phyloP scores from a whole-genome alignment of 139 green algal genomes.

The Monoraphidium neglectum region DNA sequence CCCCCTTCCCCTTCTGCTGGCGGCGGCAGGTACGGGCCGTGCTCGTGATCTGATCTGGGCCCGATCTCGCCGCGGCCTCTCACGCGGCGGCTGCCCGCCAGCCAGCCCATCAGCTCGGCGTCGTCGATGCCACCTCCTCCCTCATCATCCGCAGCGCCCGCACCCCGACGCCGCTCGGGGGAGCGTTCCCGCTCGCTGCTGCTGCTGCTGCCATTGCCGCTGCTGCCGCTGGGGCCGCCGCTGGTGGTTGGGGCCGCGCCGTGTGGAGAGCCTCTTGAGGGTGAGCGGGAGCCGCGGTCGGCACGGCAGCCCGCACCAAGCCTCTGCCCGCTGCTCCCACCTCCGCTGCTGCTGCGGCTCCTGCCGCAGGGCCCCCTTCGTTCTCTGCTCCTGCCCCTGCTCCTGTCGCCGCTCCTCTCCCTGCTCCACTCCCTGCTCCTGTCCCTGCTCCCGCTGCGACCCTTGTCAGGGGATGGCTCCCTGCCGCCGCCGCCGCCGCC shows the following conservation, averaged over 20 bases:
- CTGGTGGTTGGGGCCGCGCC: too few relatives aligned
- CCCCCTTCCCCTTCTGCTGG: slow-evolving; percentile 22
- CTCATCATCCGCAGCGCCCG: neutral
- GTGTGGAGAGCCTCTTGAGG: neutral
- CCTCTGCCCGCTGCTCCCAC: neutral
- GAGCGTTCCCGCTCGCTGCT: too few relatives aligned
- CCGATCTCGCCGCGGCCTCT: slow-evolving; percentile 37
- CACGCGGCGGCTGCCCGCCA: slow-evolving; percentile 1
- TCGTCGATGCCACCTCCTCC: neutral
- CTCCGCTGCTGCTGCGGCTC: neutral
- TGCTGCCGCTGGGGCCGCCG: neutral
- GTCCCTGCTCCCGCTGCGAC: neutral
- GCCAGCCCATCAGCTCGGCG: slow-evolving; percentile 5
- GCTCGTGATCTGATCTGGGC: slow-evolving; percentile 22
- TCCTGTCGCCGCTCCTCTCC: neutral
- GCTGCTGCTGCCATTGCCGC: slow-evolving; percentile 2
- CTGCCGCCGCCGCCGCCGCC: neutral
- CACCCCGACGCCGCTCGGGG: too few relatives aligned
- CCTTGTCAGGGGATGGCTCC: neutral
- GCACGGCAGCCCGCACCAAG: neutral
- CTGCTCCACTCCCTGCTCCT: neutral
- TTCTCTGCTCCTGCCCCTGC: neutral
- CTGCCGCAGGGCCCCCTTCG: neutral
- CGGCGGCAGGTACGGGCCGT: slow-evolving; percentile 36
- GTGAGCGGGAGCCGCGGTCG: neutral